Conservation (phyloP, 768 basidiomycete genomes). For the Leucosporidium yakuticum region DNA sequence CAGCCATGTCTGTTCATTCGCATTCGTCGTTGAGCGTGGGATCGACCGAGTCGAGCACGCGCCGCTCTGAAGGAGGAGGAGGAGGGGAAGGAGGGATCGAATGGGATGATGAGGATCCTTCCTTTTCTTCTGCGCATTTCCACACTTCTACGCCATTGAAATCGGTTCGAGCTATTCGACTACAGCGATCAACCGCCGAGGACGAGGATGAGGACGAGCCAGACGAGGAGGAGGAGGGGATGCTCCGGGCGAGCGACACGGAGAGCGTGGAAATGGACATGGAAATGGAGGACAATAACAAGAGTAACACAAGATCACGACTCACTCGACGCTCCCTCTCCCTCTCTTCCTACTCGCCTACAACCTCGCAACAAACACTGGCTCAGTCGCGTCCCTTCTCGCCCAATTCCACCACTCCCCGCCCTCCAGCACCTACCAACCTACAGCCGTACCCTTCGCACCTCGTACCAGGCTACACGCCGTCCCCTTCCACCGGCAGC, state of each 20-base stretch:
- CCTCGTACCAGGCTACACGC: constrained; percentile 8
- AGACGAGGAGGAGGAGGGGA: constrained; percentile 10
- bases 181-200: not conserved
- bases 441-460: not conserved
- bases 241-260: constrained; percentile 27
- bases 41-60: no score
- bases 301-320: not conserved
- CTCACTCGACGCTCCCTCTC: constrained; percentile 17
- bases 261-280: constrained; percentile 13
- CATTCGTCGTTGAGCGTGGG: no score
- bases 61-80: no score
- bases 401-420: not conserved
- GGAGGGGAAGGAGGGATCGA: no score
- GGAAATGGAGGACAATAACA: not conserved
- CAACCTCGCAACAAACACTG: not conserved
- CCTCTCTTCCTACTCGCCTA: not conserved
- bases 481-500: constrained; percentile 26
- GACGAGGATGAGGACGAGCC: not conserved
- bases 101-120: not conserved
- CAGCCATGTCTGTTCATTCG: no score
- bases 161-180: not conserved
- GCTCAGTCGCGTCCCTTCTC: not conserved
- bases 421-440: no score
- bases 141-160: not conserved
- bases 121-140: not conserved